Base-by-base conservation (phyloP, 306 rosid genomes). In the Benincasa hispida region DNA sequence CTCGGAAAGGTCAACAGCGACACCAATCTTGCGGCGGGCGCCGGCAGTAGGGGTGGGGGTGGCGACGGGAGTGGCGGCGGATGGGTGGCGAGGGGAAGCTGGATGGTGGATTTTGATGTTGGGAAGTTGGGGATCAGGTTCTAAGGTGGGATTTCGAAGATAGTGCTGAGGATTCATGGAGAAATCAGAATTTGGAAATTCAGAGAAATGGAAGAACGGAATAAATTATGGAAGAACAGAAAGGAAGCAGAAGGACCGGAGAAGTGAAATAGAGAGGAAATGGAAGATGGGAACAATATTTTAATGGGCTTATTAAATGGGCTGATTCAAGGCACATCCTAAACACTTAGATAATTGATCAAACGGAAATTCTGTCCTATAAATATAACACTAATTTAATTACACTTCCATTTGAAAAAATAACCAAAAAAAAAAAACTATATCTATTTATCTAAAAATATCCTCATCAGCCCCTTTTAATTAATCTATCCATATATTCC, bases 21-120 rank as follows among this genome's bases (percentile, higher is more conserved):
- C 98, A 17, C 99, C 99, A 32, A 95, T 84, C 83, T 81, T 89
- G 74, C 99, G 96, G 73, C 99, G 96, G 72, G 97, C 99, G 0
- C 96, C 95, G 58, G 99, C 96, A 8, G 97, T 90, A 2, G 99
- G 97, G 13, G 98, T 91, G 2, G 98, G 92, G 1, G 93, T 87
- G 10, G 92, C 88, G 25, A 77, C 80, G 18, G 80, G 59, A 22
- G 76, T 82, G 51, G 82, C 54, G 67, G 87, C 42, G 59, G 89
- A 65, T 21, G 79, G 30, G 51, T 62, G 80, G 74, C 80, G 80
- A 61, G 80, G 80, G 12, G 80, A 77, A 57, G 73, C 73, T 15
- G 97, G 96, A 60, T 91, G 99, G 88, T 90, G 99, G 85, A 92
- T 92, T 87, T 83, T 88, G 86, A 94, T 92, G 67, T 70, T 78